Evolutionary conservation across 139 green algal genomes (phyloP), one percentile per base, ranked within the genome.

Genomic region (Desmodesmus armatus): DNA sequence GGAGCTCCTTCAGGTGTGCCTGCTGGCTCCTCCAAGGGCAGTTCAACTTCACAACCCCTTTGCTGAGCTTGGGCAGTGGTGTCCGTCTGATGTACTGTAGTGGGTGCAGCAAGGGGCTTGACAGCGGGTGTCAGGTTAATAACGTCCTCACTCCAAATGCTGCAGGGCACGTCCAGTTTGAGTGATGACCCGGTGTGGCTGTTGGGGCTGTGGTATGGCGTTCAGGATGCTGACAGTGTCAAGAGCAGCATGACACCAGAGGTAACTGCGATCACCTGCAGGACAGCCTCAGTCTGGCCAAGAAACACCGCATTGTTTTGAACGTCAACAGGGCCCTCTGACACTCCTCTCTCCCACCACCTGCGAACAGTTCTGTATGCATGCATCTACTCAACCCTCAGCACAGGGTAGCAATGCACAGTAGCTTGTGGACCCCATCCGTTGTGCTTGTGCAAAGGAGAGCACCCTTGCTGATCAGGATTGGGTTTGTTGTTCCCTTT

Each of bases 1-100:
- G 31, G 92, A 94, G 11, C 79, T 91, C 17, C 74, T 96, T 17
- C 84, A 90, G 44, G 91, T 93, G 25, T n/a, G n/a, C n/a, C n/a
- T n/a, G 31, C 3, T 29, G 33, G 37, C 35, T 58, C 35, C 6
- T 55, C 9, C 3, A 37, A 47, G 3, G 44, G 3, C 23, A 35
- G n/a, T 3, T 21, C 5, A n/a, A n/a, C 4, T 43, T 7, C 35
- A 25, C 53, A 41, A 5, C n/a, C 41, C 13, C 25, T 63, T 13
- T n/a, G 47, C 58, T 87, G 2, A 31, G 3, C 29, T 21, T n/a
- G n/a, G n/a, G n/a, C n/a, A n/a, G n/a, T n/a, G n/a, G n/a, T n/a
- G n/a, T n/a, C n/a, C n/a, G n/a, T n/a, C n/a, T n/a, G n/a, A n/a
- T n/a, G n/a, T n/a, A n/a, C n/a, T n/a, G n/a, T n/a, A n/a, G n/a